A percentile compares a stretch with the other conserved stretches of the same genome.
phyloP scores from a whole-genome alignment of 2,329 filamentous ascomycete species.

The Fusarium concolor region DNA sequence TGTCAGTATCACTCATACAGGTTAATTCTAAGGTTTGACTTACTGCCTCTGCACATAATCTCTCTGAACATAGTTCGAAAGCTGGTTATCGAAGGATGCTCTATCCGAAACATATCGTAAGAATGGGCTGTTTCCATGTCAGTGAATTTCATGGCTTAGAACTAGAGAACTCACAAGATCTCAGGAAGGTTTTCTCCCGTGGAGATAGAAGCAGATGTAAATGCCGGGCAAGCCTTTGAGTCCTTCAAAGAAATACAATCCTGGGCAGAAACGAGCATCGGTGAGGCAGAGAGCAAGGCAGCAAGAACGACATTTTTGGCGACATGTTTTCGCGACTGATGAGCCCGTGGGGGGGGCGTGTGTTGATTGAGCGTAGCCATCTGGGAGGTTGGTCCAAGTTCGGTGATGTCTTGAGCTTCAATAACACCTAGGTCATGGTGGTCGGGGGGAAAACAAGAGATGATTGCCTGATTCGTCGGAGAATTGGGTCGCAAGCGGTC shows the following conservation, averaged over 20 bases:
- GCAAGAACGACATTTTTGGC: constrained; percentile 42
- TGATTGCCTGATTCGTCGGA: constrained; percentile 12
- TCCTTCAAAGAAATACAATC: constrained; percentile 74
- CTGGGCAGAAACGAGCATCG: constrained; percentile 54
- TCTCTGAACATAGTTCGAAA: constrained; percentile 78
- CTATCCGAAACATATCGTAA: constrained; percentile 82
- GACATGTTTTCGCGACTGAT: constrained; percentile 30
- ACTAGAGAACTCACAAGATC: constrained; percentile 68
- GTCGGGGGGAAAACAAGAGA: constrained; percentile 25
- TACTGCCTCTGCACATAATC: constrained; percentile 84
- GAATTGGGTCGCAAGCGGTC: constrained; percentile 3
- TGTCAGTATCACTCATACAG: constrained; percentile 16
- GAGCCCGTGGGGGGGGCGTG: constrained; percentile 4
- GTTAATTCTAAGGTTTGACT: constrained; percentile 46
- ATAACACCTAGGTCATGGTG: constrained; percentile 38
- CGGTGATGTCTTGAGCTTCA: constrained; percentile 22
- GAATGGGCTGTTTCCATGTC: constrained; percentile 74
- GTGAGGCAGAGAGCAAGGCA: constrained; percentile 44
- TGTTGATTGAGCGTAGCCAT: constrained; percentile 24
- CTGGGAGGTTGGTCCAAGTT: constrained; percentile 14
- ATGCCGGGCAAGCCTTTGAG: constrained; percentile 79
- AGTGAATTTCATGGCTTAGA: constrained; percentile 3
- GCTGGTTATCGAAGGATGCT: constrained; percentile 79
- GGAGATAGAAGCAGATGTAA: constrained; percentile 77
- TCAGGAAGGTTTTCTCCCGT: constrained; percentile 67